phyloP scores from a whole-genome alignment of 2,329 filamentous ascomycete species.

The Ophiostoma sp. region DNA sequence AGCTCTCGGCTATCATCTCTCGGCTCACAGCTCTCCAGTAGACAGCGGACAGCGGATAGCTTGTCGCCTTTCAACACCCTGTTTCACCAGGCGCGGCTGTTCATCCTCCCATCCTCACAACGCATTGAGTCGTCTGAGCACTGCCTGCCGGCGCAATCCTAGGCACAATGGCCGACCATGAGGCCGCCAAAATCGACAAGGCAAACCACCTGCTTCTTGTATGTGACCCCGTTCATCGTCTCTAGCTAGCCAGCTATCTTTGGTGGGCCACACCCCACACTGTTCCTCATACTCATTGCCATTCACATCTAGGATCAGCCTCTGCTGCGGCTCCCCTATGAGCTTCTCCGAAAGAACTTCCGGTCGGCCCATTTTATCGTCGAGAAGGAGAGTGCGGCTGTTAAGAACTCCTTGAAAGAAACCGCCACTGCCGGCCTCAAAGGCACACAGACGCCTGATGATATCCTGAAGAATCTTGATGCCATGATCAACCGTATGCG shows the following conservation, averaged over 20 bases:
- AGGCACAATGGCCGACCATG: constrained; percentile 53
- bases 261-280: not conserved
- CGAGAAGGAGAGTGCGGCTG: constrained; percentile 62
- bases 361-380: constrained; percentile 74
- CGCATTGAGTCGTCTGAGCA: not conserved
- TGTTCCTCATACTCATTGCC: not conserved
- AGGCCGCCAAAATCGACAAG: constrained; percentile 65
- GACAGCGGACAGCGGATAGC: not conserved
- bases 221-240: constrained; percentile 31
- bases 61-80: not conserved
- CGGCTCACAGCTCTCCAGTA: not conserved
- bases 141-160: not conserved
- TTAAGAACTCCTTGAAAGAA: constrained; percentile 58
- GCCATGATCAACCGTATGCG: constrained; percentile 80
- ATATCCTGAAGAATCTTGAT: constrained; percentile 77
- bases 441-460: constrained; percentile 56
- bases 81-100: not conserved
- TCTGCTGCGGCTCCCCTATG: constrained; percentile 84
- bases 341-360: constrained; percentile 90
- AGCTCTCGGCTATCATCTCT: not conserved
- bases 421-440: constrained; percentile 62
- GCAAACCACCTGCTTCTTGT: constrained; percentile 71
- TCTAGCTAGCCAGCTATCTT: not conserved
- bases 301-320: constrained; percentile 68
- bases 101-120: not conserved